Evolutionary conservation across 139 green algal genomes (phyloP), one percentile per base, ranked within the genome.

Genomic region (Chlorella sp.): DNA sequence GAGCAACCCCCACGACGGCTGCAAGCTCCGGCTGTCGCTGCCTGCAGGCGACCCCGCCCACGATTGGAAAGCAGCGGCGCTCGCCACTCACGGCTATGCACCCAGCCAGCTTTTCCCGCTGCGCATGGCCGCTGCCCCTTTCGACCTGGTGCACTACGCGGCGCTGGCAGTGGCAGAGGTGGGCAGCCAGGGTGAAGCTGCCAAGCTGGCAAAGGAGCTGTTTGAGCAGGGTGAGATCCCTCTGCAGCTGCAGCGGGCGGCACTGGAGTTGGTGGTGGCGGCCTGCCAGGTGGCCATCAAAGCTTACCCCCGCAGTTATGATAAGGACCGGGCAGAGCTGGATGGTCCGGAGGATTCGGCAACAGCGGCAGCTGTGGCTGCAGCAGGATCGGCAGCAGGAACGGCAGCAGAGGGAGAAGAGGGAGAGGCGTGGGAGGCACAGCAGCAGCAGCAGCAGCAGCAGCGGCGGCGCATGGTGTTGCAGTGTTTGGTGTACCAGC

Each of bases 1-100:
- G 36, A 83, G 39, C 85, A 98, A 97, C 89, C 91, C 93, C 0
- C 76, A 95, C 53, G 94, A 97, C 42, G 91, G 89, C 26, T 94
- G 90, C 21, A 75, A 89, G 40, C 77, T 89, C 39, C 85, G 48
- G 4, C 42, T 89, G 85, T 12, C 61, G 68, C 84, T 88, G 39
- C 39, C 64, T 85, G 19, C 7, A 0, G 85, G 37, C 12, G 85
- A 71, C 69, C 32, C 85, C 0, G 85, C 84, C 0, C 86, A 30
- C 86, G n/a, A n/a, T n/a, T 79, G n/a, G 32, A 96, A 97, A 81
- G 53, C 91, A 32, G 73, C 57, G 21, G 89, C 89, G 12, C 79
- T 96, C 61, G 73, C 53, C 39, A 36, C 53, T 22, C 76, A 42
- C 19, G 88, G 85, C n/a, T 66, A 91, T 19, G 57, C 60, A 0